Evolutionary conservation across 495 filamentous ascomycete species (phyloP), one percentile per base, ranked within the genome.

Genomic region (Letharia lupina): DNA sequence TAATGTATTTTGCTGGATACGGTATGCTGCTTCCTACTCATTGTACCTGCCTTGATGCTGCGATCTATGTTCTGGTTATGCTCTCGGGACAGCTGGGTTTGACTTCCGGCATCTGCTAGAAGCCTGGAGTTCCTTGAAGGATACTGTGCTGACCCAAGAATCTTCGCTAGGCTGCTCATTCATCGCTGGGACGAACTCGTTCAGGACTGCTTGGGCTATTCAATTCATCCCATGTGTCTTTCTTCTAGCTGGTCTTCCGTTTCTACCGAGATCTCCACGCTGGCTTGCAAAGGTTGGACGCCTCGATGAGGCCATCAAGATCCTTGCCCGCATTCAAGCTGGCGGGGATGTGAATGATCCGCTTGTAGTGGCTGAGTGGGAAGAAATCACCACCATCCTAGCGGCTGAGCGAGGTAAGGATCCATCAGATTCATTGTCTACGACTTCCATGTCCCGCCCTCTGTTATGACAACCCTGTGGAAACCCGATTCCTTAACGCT

Each of bases 211-310:
- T 23, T 91, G 87, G 88, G 88, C 85, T 41, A 83, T 87, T 18
- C 89, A 91, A 73, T 88, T 86, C 60, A 78, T 90, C 20, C 89
- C 89, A 0, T 83, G 80, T 57, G 70, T 89, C 2, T 73, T 87
- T 56, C 78, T 91, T 37, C 80, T 91, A 62, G 67, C 82, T 50
- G 84, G 85, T 5, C 76, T 91, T 28, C 83, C 84, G 4, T 91
- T 91, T 76, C 79, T 91, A 67, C 89, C 88, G 7, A 77, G 84
- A 60, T 89, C 87, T 2, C 89, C 89, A 0, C 79, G 88, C 48
- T 90, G 87, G 89, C 77, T 93, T 20, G 88, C 87, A 20, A 84
- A 86, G 59, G 82, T 86, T 28, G 88, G 87, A 20, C 81, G 87
- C 7, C 81, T 79, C 65, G 83, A 90, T 67, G 87, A 91, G 73